Evolutionary conservation across 352 stramenopile genomes (phyloP).

Genomic region (Globisporangium camurandrum): DNA sequence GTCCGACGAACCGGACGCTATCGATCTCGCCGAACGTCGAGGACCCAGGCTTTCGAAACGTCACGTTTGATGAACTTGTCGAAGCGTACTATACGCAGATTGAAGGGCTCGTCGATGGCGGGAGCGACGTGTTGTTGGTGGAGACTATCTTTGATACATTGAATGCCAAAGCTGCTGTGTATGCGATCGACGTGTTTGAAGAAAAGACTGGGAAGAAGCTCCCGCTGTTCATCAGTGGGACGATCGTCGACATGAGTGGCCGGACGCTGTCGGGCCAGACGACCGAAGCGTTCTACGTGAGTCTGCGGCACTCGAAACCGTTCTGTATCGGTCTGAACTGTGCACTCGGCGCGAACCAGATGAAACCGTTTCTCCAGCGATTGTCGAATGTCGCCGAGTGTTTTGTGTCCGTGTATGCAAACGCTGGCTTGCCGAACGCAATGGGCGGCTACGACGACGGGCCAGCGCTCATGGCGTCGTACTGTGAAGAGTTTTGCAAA

Average conservation of each 20-base stretch:
- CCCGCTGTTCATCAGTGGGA: constrained; percentile 95
- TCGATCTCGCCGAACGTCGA: constrained; percentile 96
- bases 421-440: constrained; percentile 94
- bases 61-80: constrained; percentile 97
- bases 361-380: constrained; percentile 94
- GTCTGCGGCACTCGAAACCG: constrained; percentile 91
- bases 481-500: constrained; percentile 93
- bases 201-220: constrained; percentile 87
- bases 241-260: constrained; percentile 95
- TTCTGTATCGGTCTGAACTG: constrained; percentile 98
- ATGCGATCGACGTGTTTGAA: constrained; percentile 91
- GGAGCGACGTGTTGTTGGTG: constrained; percentile 93
- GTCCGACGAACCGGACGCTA: constrained; percentile 93
- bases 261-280: constrained; percentile 95
- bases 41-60: constrained; percentile 90
- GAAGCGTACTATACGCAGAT: constrained; percentile 94
- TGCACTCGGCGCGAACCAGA: constrained; percentile 92
- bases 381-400: constrained; percentile 89
- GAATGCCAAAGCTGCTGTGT: constrained; percentile 96
- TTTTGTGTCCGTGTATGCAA: constrained; percentile 96
- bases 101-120: constrained; percentile 92
- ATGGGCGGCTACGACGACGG: constrained; percentile 97
- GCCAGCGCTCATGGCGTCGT: constrained; percentile 88
- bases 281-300: constrained; percentile 95
- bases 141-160: constrained; percentile 98